Evolutionary conservation across 2,329 filamentous ascomycete species (phyloP).

Genomic region (Sodiomyces alkalinus): DNA sequence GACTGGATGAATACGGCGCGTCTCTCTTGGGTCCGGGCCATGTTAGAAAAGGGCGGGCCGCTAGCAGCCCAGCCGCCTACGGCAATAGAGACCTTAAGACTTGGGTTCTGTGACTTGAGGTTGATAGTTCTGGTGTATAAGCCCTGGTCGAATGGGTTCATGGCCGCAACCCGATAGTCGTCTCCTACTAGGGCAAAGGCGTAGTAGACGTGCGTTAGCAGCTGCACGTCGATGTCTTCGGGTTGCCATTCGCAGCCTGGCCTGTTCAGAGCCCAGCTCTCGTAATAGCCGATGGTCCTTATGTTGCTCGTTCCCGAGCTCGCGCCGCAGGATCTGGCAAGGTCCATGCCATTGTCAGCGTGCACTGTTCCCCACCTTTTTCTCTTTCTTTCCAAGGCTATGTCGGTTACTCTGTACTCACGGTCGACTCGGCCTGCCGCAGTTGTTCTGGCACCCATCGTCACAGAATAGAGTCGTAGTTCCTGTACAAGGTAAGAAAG

Average conservation of each 20-base stretch:
- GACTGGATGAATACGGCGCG: slow-evolving; percentile 1
- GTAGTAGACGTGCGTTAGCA: slow-evolving; percentile 18
- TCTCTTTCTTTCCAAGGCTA: too few species aligned
- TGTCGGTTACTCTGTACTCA: too few species aligned
- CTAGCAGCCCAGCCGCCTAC: slow-evolving; percentile 23
- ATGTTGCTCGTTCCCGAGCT: too few species aligned
- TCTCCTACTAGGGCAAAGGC: slow-evolving; percentile 13
- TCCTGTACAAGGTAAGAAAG: too few species aligned
- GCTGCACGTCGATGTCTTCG: not conserved
- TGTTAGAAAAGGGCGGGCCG: slow-evolving; percentile 1
- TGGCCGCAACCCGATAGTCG: slow-evolving; percentile 2
- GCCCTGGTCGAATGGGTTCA: slow-evolving; percentile 1
- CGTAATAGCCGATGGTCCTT: slow-evolving; percentile 1
- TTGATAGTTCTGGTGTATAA: slow-evolving; percentile 15
- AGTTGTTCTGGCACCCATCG: too few species aligned
- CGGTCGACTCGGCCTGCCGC: too few species aligned
- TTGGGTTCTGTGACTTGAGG: slow-evolving; percentile 13
- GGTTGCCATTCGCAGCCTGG: not conserved
- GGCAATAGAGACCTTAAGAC: slow-evolving; percentile 20
- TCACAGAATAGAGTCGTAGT: too few species aligned
- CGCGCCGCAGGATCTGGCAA: too few species aligned
- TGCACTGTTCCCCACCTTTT: too few species aligned
- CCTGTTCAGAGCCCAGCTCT: slow-evolving; percentile 1
- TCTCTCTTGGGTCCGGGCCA: not conserved
- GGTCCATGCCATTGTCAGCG: too few species aligned